Evolutionary conservation across 441 rosid genomes (phyloP), one percentile per base, ranked within the genome.

Genomic region (Melastoma candidum): DNA sequence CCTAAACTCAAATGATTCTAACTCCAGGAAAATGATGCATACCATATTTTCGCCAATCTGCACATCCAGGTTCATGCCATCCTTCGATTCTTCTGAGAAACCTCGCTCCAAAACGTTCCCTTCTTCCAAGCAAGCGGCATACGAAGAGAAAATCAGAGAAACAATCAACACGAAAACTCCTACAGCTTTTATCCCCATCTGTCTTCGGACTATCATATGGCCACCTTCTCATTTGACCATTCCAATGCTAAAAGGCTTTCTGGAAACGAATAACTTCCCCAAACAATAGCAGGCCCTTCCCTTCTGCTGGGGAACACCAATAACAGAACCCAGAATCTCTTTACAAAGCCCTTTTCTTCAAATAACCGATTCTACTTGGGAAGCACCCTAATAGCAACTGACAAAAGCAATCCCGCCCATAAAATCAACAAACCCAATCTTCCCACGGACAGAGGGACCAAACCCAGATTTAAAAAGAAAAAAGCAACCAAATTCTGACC

Each of bases 31-130:
- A 47, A 24, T 44, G 27, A 17, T 17, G 22, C 66, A 56, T 81
- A 93, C 99, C 89, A 60, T 59, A 45, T 64, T 60, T 36, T 75
- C 68, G 54, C 79, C 74, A 54, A 72, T 68, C 77, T 72, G 83
- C 75, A 13, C 79, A 76, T 27, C 57, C 71, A 12, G 78, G 85
- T 36, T 36, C 41, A 36, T 36, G 41, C 41, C 41, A 63, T 79
- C 73, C 25, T 66, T 60, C 63, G 77, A 63, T 52, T 70, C 72
- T 54, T 63, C 58, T 27, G 65, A 63, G 58, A 73, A 60, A 60
- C 53, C 51, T 61, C 73, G 77, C 56, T 45, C 43, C 56, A 63
- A 52, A 10, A 36, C 68, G 64, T 32, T 44, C 56, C 59, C 56
- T 47, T 71, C 51, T 49, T 72, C 80, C 53, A 58, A 71, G 49